phyloP scores from a whole-genome alignment of 495 filamentous ascomycete genomes.

The Cercophora sp. region DNA sequence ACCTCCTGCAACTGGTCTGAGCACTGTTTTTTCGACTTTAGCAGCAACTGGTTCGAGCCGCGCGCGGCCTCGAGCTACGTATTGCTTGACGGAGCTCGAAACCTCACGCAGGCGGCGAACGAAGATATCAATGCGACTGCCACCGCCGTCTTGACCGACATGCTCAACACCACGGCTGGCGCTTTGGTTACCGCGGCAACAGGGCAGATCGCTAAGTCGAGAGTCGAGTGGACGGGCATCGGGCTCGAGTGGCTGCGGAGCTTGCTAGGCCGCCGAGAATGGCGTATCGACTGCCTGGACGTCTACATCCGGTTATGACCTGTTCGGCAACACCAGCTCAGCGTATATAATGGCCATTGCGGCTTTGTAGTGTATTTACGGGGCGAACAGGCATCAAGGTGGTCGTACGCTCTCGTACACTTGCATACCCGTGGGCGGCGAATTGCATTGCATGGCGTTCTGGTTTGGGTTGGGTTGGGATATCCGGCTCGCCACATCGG shows the following conservation, averaged over 20 bases:
- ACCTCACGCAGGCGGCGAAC: slow-evolving; percentile 23
- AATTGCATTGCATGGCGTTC: too few species aligned
- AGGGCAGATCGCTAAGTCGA: slow-evolving; percentile 55
- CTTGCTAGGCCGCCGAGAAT: slow-evolving; percentile 69
- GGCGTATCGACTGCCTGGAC: slow-evolving; percentile 80
- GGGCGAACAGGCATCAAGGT: too few species aligned
- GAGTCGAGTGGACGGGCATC: slow-evolving; percentile 70
- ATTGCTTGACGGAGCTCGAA: slow-evolving; percentile 24
- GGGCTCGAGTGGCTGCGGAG: slow-evolving; percentile 80
- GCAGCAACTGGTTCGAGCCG: slow-evolving; percentile 79
- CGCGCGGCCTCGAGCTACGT: slow-evolving; percentile 31
- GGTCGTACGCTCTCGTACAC: too few species aligned
- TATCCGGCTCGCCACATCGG: too few species aligned
- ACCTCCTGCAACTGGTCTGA: slow-evolving; percentile 91
- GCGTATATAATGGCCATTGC: too few species aligned
- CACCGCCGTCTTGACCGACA: slow-evolving; percentile 46
- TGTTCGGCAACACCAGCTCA: too few species aligned
- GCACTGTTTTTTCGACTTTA: slow-evolving; percentile 80
- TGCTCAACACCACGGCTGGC: slow-evolving; percentile 66
- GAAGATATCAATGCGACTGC: slow-evolving; percentile 33
- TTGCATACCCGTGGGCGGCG: too few species aligned
- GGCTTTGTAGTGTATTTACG: too few species aligned
- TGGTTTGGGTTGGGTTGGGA: too few species aligned
- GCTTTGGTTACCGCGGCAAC: slow-evolving; percentile 63
- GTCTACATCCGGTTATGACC: slow-evolving; percentile 73